Percentiles rank a stretch among this genome's conserved stretches.
Conservation (phyloP, 306 rosid genomes). For the Purshia tridentata region DNA sequence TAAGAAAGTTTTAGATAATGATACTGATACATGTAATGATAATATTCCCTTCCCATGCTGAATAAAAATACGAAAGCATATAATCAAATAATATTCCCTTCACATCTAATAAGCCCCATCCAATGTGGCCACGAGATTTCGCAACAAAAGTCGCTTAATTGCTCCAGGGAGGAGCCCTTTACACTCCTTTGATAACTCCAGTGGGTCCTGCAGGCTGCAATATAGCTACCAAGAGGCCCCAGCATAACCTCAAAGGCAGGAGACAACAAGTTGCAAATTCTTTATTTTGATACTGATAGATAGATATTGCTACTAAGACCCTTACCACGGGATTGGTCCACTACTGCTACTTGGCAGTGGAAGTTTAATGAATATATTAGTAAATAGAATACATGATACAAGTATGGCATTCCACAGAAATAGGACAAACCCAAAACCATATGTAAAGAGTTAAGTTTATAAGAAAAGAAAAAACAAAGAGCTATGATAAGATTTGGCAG, state of each 20-base stretch:
- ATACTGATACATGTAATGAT: not conserved
- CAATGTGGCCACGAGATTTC: not conserved
- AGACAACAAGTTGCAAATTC: not conserved
- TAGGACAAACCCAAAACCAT: conserved; percentile 19
- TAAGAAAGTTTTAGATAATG: not conserved
- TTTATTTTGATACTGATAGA: conserved; percentile 6
- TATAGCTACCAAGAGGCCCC: conserved; percentile 16
- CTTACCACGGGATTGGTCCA: conserved; percentile 24
- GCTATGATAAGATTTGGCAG: not conserved
- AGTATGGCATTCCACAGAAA: conserved; percentile 12
- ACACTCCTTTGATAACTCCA: not conserved
- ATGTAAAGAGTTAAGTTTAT: conserved; percentile 4
- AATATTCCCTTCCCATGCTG: not conserved
- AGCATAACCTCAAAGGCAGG: not conserved
- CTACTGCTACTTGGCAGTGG: conserved; percentile 4
- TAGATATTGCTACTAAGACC: not conserved
- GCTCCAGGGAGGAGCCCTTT: not conserved
- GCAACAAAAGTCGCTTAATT: conserved; percentile 1
- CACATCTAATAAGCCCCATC: not conserved
- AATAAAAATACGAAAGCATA: not conserved
- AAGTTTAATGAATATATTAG: conserved; percentile 13
- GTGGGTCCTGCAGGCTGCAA: conserved; percentile 5
- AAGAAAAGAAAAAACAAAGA: not conserved
- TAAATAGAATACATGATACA: not conserved
- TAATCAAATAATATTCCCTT: conserved; percentile 4